Evolutionary conservation across 2,329 filamentous ascomycete species (phyloP), one percentile per base, ranked within the genome.

Genomic region (Chrysosphaeria jannelii): DNA sequence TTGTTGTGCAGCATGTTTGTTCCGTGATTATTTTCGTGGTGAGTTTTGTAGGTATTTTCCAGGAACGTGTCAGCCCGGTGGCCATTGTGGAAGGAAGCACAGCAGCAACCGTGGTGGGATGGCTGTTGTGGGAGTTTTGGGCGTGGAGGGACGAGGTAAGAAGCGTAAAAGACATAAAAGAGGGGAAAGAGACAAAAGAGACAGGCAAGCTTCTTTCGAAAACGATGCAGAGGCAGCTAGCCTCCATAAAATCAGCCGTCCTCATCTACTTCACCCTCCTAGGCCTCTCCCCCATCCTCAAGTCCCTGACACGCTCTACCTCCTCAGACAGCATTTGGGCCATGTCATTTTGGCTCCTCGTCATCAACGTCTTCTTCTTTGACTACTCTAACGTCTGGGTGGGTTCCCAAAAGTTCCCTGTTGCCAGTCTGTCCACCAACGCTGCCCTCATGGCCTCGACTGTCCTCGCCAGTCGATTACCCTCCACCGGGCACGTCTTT

Each of bases 341-440:
- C 27, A 71, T 97, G 51, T 85, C 75, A 23, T 79, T 75, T 37
- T 85, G 78, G 65, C 56, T 97, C 21, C 61, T 97, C 30, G 61
- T 72, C 36, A 81, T 91, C 45, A 97, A 97, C 42, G 76, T 93
- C 30, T 88, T 90, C 45, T 91, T 88, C 41, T 93, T 91, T 39
- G 85, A 97, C 51, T 97, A 97, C 43, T 74, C 75, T 8, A 70
- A 72, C 19, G 31, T 30, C 10, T 19, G 53, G 49, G 45, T 61
- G 42, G 51, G 50, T 13, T 45, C 38, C 1, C 39, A 37, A 28
- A 69, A 65, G 34, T 68, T 74, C 33, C 67, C 67, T 1, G 41
- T 45, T 15, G 66, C 67, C 7, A 68, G 53, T 4, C 54, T 93
- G 5, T 89, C 76, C 7, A 97, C 85, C 13, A 97, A 93, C 33